Base-by-base conservation (phyloP, 345 rosid species). In the Salix brachista region DNA sequence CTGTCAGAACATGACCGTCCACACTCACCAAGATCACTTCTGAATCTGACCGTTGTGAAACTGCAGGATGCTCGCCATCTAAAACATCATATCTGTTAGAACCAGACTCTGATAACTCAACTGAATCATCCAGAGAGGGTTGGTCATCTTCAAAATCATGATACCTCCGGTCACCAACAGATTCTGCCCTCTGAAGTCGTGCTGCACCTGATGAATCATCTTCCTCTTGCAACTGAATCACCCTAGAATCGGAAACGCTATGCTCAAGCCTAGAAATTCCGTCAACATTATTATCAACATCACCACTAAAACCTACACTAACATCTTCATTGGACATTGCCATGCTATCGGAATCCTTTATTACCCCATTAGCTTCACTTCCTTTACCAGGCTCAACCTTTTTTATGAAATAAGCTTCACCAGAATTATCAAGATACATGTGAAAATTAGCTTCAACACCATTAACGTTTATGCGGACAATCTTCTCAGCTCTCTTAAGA, bases 361-460 rank as follows among this genome's bases (percentile, higher is more conserved):
- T 61, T 21, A 13, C 62, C 56, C 83, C 85, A 65, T 70, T 80
- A 10, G 70, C 61, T 73, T 76, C 73, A 60, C 78, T 67, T 79
- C 72, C 85, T 77, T 85, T 25, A 28, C 82, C 85, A 74, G 88
- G 84, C 76, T 91, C 92, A 71, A 85, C 89, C 86, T 89, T 96
- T 78, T 85, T 88, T 75, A 87, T 77, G 86, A 94, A 92, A 85
- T 91, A 94, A 23, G 98, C 97, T 83, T 92, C 94, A 7, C 98
- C 98, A 7, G 98, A 92, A 65, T 94, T 91, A 82, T 94, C 98
- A 76, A 94, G 96, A 77, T 82, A 88, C 98, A 94, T 94, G 79
- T 91, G 96, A 73, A 94, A 94, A 83, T 87, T 81, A 0, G 93
- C 96, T 80, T 94, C 96, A 4, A 87, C 70, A 1, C 92, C 97